phyloP scores from a whole-genome alignment of 2,329 filamentous ascomycete species.

The Alternaria rosae region DNA sequence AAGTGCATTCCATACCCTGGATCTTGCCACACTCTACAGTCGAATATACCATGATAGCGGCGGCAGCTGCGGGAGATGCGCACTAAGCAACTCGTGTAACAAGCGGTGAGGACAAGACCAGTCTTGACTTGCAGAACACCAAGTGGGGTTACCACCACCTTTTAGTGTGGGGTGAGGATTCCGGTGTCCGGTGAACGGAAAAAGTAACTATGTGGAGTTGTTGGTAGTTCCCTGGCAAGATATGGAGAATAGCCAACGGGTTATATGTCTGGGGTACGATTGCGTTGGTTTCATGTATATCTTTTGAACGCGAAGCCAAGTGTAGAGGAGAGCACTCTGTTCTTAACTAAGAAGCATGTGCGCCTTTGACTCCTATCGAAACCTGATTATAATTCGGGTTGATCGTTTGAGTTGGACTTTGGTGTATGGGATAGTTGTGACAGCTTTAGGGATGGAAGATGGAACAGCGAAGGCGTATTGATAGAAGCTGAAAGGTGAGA shows the following conservation, averaged over 20 bases:
- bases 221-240: not conserved
- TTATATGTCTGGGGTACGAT: not conserved
- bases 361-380: too few species aligned
- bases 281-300: not conserved
- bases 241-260: not conserved
- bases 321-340: not conserved
- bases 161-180: slow-evolving; percentile 3
- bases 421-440: too few species aligned
- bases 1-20: not conserved
- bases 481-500: not conserved
- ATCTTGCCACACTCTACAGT: not conserved
- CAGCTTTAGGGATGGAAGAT: too few species aligned
- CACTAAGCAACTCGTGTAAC: slow-evolving; percentile 10
- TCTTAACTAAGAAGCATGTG: too few species aligned
- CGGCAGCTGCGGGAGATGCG: slow-evolving; percentile 12
- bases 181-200: slow-evolving; percentile 12
- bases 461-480: not conserved
- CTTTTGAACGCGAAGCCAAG: not conserved
- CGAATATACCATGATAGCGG: not conserved
- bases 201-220: not conserved
- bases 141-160: slow-evolving; percentile 4
- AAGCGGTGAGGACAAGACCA: slow-evolving; percentile 15
- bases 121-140: not conserved
- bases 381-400: too few species aligned
- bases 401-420: too few species aligned